Conservation (phyloP, 208 protist genomes). For the Strigomonas oncopelti region DNA sequence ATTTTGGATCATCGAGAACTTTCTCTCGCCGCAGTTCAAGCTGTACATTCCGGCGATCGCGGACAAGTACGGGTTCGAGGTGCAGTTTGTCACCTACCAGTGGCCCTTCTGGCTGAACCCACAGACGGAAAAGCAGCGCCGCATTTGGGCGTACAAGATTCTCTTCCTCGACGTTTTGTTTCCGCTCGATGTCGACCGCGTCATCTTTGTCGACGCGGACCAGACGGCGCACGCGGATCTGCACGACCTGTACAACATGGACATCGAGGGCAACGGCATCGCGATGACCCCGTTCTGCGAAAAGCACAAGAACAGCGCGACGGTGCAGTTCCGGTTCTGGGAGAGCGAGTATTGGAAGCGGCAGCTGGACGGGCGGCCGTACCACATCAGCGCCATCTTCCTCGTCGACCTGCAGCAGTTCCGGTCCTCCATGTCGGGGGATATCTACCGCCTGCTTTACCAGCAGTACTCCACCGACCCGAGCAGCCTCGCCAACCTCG, state of each 20-base stretch:
- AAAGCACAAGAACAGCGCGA: constrained; percentile 82
- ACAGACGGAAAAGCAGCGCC: constrained; percentile 97
- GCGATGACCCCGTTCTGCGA: constrained; percentile 98
- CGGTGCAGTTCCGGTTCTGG: constrained; percentile 91
- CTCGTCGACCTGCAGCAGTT: constrained; percentile 93
- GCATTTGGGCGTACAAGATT: constrained; percentile 99
- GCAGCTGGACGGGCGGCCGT: constrained; percentile 92
- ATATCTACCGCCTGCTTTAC: constrained; percentile 91
- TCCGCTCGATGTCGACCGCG: constrained; percentile 92
- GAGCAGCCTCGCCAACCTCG: constrained; percentile 87
- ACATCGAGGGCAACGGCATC: constrained; percentile 91
- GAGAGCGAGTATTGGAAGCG: constrained; percentile 92
- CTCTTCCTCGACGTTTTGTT: constrained; percentile 99
- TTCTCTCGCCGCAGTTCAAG: constrained; percentile 97
- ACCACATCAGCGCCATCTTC: constrained; percentile 98
- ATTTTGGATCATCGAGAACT: constrained; percentile 99
- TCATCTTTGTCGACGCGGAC: constrained; percentile 99
- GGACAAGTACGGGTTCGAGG: constrained; percentile 90
- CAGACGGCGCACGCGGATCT: constrained; percentile 89
- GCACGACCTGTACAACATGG: constrained; percentile 96
- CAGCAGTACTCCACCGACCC: constrained; percentile 84
- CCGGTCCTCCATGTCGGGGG: constrained; percentile 86
- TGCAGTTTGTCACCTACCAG: constrained; percentile 96
- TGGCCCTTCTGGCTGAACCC: constrained; percentile 97
- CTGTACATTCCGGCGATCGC: constrained; percentile 86